Conservation (phyloP, 805 yeast genomes). For the Kuraishia hungarica region DNA sequence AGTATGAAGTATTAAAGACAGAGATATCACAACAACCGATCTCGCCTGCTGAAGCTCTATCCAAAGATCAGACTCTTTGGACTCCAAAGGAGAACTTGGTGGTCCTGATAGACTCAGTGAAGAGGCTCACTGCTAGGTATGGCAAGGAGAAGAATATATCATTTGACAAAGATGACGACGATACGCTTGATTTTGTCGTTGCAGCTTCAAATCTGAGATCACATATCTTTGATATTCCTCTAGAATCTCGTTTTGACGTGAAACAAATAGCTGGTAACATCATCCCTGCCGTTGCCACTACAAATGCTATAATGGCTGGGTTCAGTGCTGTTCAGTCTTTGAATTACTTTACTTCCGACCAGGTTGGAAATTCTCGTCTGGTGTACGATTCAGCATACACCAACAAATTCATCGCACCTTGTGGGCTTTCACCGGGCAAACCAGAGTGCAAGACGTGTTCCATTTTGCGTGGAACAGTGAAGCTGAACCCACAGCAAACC, state of each 20-base stretch:
- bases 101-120: constrained; percentile 43
- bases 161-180: constrained; percentile 94
- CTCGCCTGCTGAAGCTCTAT: constrained; percentile 10
- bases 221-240: constrained; percentile 56
- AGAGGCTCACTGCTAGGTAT: constrained; percentile 41
- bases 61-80: constrained; percentile 47
- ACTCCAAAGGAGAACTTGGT: constrained; percentile 50
- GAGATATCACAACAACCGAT: neutral
- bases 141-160: constrained; percentile 32
- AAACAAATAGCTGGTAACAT: constrained; percentile 97
- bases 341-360: constrained; percentile 31
- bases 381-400: constrained; percentile 45
- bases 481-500: constrained; percentile 18
- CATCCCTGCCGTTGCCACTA: constrained; percentile 97
- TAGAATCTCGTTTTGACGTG: constrained; percentile 73
- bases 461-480: constrained; percentile 42
- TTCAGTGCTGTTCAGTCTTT: constrained; percentile 71
- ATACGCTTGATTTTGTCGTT: constrained; percentile 79
- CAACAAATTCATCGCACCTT: constrained; percentile 58
- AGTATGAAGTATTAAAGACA: constrained; percentile 14
- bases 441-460: constrained; percentile 64
- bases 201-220: constrained; percentile 80
- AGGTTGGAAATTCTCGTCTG: constrained; percentile 30
- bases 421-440: constrained; percentile 54
- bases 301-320: constrained; percentile 93